A percentile compares a stretch with the other conserved stretches of the same genome.
These are phyloP conservation scores for Boletus rubescentipes DNA, from an alignment of 768 basidiomycete species.

Conservation along the genomic window DNA sequence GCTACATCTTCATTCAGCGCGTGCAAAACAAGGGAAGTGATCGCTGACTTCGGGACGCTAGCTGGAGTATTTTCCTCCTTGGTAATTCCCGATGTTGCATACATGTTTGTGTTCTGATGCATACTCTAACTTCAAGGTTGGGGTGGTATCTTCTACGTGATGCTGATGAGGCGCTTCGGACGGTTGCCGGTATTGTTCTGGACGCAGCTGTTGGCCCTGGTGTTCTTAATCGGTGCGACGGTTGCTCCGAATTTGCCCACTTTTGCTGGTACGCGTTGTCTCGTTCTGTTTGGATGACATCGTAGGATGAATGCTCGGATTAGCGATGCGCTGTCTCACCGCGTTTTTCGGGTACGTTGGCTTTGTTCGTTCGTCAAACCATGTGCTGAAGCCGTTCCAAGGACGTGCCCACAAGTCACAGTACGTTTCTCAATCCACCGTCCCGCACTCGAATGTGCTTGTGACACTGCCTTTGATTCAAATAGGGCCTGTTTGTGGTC, in stretches of 20 bases:
- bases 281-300: not conserved
- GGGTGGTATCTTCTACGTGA: slow-evolving; percentile 31
- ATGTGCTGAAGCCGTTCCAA: slow-evolving; percentile 10
- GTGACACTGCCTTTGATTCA: not conserved
- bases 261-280: slow-evolving; percentile 40
- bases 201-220: slow-evolving; percentile 41
- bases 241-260: slow-evolving; percentile 47
- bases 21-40: not conserved
- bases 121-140: slow-evolving; percentile 18
- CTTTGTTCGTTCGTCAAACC: not conserved
- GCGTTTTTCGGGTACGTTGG: slow-evolving; percentile 31
- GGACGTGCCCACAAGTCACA: slow-evolving; percentile 52
- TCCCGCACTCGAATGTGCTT: not conserved
- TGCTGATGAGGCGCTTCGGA: slow-evolving; percentile 31
- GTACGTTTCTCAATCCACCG: slow-evolving; percentile 23
- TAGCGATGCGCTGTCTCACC: slow-evolving; percentile 34
- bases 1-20: not conserved
- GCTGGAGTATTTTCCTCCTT: slow-evolving; percentile 50
- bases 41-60: slow-evolving; percentile 9
- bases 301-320: not conserved
- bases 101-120: slow-evolving; percentile 3
- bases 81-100: slow-evolving; percentile 24
- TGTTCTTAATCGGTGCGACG: slow-evolving; percentile 50
- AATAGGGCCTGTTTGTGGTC: slow-evolving; percentile 44
- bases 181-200: slow-evolving; percentile 33